Percentiles rank a stretch among this genome's conserved stretches.
phyloP scores from a whole-genome alignment of 2,329 filamentous ascomycete species.

The Sporothrix pseudoabietina region DNA sequence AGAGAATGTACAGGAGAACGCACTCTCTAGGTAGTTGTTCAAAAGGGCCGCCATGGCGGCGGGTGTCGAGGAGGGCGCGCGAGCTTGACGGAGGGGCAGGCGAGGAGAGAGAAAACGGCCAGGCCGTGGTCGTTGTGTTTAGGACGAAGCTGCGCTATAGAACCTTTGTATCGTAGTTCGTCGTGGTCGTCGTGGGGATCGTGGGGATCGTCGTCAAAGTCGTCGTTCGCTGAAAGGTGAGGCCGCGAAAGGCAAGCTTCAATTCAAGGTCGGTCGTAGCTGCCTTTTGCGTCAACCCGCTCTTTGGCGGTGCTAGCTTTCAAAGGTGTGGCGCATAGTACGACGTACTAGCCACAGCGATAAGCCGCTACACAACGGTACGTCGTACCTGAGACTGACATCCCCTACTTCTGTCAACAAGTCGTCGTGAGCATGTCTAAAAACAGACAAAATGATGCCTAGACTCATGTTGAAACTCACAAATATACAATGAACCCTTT shows the following conservation, averaged over 20 bases:
- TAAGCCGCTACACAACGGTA: background rate
- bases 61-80: constrained; percentile 26
- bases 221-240: background rate
- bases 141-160: background rate
- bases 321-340: constrained; percentile 10
- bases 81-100: background rate
- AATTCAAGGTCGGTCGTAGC: constrained; percentile 1
- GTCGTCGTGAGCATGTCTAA: background rate
- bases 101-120: background rate
- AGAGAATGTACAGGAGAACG: constrained; percentile 25
- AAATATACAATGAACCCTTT: background rate
- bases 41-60: constrained; percentile 37
- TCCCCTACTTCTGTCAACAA: background rate
- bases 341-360: constrained; percentile 23
- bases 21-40: constrained; percentile 42
- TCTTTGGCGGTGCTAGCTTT: constrained; percentile 9
- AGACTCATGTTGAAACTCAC: background rate
- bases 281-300: constrained; percentile 15
- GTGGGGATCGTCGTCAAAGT: background rate
- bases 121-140: background rate
- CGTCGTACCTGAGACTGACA: background rate
- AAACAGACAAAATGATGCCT: background rate
- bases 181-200: background rate
- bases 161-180: background rate
- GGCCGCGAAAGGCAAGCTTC: constrained; percentile 2